Conservation (phyloP, 2,329 filamentous ascomycete genomes). For the Ophiostoma sp. region DNA sequence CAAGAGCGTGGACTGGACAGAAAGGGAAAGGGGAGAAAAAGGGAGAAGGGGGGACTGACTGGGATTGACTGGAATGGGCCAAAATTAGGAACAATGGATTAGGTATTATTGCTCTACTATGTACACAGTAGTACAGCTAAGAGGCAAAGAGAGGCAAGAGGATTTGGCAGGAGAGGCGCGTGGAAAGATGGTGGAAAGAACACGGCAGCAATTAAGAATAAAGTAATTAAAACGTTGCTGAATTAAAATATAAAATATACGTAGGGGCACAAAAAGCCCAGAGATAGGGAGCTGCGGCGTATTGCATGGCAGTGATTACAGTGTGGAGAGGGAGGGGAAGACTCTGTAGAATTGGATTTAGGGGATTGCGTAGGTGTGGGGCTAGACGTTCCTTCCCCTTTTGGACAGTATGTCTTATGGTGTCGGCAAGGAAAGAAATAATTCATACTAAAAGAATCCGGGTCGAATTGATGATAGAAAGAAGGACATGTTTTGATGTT, state of each 20-base stretch:
- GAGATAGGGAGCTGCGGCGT: constrained; percentile 2
- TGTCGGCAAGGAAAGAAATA: background rate
- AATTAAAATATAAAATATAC: background rate
- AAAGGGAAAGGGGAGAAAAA: background rate
- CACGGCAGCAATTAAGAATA: background rate
- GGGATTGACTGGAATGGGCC: background rate
- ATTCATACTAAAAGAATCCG: no score
- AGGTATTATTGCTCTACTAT: no score
- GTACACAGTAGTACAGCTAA: background rate
- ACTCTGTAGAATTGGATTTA: background rate
- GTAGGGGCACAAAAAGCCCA: background rate
- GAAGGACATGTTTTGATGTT: background rate
- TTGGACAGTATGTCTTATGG: background rate
- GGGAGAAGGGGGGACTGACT: background rate
- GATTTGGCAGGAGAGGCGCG: constrained; percentile 6
- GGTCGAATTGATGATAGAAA: background rate
- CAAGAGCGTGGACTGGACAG: background rate
- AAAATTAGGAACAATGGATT: background rate
- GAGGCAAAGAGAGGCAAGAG: constrained; percentile 10
- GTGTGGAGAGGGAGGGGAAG: constrained; percentile 9
- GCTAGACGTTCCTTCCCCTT: background rate
- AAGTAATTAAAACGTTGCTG: background rate
- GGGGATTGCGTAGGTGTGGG: constrained; percentile 6
- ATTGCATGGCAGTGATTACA: constrained; percentile 2
- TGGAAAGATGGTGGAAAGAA: constrained; percentile 4